A percentile compares a stretch with the other conserved stretches of the same genome.
Conservation (phyloP, 768 basidiomycete genomes). For the Pisolithus orientalis region DNA sequence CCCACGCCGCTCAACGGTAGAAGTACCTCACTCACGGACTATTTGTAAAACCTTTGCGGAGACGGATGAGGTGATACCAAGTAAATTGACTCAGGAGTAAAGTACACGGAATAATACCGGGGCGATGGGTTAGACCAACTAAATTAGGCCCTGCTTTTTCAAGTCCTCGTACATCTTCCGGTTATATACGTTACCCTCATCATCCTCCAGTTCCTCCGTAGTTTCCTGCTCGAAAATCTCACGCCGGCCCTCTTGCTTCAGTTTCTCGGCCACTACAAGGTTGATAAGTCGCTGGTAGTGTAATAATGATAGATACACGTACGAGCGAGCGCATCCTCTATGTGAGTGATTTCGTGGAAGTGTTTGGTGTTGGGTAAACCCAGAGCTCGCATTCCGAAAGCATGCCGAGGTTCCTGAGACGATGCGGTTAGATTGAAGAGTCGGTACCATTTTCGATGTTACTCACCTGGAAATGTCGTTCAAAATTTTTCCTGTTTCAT, state of each 20-base stretch:
- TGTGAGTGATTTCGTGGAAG: slow-evolving; percentile 97
- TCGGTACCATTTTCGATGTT: slow-evolving; percentile 7
- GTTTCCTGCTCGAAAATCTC: slow-evolving; percentile 92
- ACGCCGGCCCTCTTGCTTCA: slow-evolving; percentile 93
- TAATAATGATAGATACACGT: slow-evolving; percentile 29
- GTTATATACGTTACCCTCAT: slow-evolving; percentile 98
- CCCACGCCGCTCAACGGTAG: slow-evolving; percentile 24
- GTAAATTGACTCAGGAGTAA: slow-evolving; percentile 1
- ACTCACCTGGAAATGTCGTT: slow-evolving; percentile 84
- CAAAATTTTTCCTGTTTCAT: slow-evolving; percentile 79
- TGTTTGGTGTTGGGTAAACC: slow-evolving; percentile 98
- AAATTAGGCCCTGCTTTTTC: slow-evolving; percentile 92
- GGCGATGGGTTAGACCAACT: slow-evolving; percentile 9
- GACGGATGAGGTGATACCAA: background rate
- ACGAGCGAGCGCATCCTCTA: slow-evolving; percentile 94
- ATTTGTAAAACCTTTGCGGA: slow-evolving; percentile 6
- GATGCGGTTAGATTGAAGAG: slow-evolving; percentile 13
- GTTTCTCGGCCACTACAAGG: slow-evolving; percentile 82
- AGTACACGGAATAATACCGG: background rate
- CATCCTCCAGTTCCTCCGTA: slow-evolving; percentile 97
- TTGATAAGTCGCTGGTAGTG: background rate
- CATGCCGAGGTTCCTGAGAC: slow-evolving; percentile 83
- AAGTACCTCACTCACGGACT: slow-evolving; percentile 1
- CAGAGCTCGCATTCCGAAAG: slow-evolving; percentile 96
- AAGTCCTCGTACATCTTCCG: slow-evolving; percentile 96